phyloP scores from a whole-genome alignment of 257 asterid genomes.

The Gentiana straminea region DNA sequence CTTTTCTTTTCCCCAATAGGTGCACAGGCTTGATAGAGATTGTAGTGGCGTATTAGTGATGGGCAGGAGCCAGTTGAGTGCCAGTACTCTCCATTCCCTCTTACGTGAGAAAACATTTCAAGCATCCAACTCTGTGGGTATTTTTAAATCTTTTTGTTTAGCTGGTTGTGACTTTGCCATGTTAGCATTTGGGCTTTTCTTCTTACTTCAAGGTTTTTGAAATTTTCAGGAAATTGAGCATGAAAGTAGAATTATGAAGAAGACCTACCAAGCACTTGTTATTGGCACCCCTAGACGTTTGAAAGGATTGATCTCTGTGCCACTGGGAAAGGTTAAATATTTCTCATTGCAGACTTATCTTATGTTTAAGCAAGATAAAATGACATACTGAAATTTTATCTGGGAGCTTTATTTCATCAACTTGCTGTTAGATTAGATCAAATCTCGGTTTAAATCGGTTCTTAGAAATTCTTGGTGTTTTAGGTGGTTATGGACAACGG shows the following conservation, averaged over 20 bases:
- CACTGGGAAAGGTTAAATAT: conserved; percentile 61
- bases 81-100: conserved; percentile 73
- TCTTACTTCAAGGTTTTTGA: neutral
- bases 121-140: conserved; percentile 46
- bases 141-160: neutral
- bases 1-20: conserved; percentile 37
- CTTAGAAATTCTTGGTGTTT: neutral
- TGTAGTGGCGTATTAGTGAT: conserved; percentile 91
- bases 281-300: conserved; percentile 81
- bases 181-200: too few species aligned
- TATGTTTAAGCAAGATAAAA: neutral
- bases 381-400: neutral
- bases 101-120: conserved; percentile 81
- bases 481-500: conserved; percentile 77
- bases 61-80: conserved; percentile 87
- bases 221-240: conserved; percentile 30
- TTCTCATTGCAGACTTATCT: neutral
- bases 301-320: conserved; percentile 57
- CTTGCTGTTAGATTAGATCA: neutral
- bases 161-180: neutral
- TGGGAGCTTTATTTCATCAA: neutral
- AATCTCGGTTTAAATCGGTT: too few species aligned
- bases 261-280: conserved; percentile 88
- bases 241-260: conserved; percentile 36
- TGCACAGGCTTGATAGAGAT: conserved; percentile 94